A percentile compares a stretch with the other conserved stretches of the same genome.
phyloP scores from a whole-genome alignment of 352 stramenopile species.

The Phytopythium cucurbitacearum region DNA sequence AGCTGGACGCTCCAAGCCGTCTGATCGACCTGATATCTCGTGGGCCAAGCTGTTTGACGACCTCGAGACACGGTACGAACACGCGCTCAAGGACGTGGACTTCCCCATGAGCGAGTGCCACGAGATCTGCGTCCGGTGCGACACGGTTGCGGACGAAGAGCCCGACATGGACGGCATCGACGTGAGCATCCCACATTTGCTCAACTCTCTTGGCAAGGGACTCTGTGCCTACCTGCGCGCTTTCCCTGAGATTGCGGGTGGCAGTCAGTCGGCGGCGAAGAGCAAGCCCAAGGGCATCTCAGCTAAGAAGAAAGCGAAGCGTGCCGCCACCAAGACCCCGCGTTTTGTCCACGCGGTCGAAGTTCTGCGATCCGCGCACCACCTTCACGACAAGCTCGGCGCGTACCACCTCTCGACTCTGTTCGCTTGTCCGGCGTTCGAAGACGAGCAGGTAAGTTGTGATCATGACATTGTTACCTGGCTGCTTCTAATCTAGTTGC shows the following conservation, averaged over 20 bases:
- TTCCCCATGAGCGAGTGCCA: slow-evolving; percentile 61
- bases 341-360: slow-evolving; percentile 54
- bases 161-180: slow-evolving; percentile 62
- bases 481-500: background rate
- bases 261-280: background rate
- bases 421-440: slow-evolving; percentile 46
- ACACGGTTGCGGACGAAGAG: slow-evolving; percentile 52
- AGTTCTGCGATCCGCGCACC: slow-evolving; percentile 61
- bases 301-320: slow-evolving; percentile 5
- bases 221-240: slow-evolving; percentile 37
- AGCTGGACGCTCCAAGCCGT: slow-evolving; percentile 1
- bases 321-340: slow-evolving; percentile 1
- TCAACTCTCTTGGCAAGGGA: slow-evolving; percentile 60
- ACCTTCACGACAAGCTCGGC: slow-evolving; percentile 81
- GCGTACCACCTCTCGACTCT: slow-evolving; percentile 70
- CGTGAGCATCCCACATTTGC: slow-evolving; percentile 54
- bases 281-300: background rate
- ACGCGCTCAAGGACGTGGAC: slow-evolving; percentile 25
- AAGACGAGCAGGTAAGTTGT: slow-evolving; percentile 47
- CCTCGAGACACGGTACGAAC: slow-evolving; percentile 38
- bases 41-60: slow-evolving; percentile 44
- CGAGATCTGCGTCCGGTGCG: slow-evolving; percentile 61
- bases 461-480: too few species aligned
- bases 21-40: slow-evolving; percentile 7
- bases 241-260: slow-evolving; percentile 11